These are phyloP conservation scores for Helotiales sp. DNA, from an alignment of 2,329 filamentous ascomycete genomes.

Conservation along the genomic window DNA sequence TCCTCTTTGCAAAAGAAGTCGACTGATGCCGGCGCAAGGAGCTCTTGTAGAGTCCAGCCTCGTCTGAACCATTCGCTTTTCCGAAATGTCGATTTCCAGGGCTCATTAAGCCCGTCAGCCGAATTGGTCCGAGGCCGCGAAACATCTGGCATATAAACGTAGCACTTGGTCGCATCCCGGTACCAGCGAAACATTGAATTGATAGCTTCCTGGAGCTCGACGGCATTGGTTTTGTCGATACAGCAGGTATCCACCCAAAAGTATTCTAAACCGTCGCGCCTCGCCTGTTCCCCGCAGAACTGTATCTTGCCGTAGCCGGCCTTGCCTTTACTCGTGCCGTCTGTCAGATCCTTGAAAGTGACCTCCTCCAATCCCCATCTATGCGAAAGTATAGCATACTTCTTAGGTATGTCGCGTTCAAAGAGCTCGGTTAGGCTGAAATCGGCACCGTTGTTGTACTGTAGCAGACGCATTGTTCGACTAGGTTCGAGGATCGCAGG, in stretches of 20 bases:
- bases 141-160: slow-evolving; percentile 1
- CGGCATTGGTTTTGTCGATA: too few relatives aligned
- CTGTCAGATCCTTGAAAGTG: slow-evolving; percentile 16
- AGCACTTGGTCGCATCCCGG: not conserved
- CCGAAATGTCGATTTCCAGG: not conserved
- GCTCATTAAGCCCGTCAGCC: not conserved
- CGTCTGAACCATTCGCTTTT: slow-evolving; percentile 3
- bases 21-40: slow-evolving; percentile 1
- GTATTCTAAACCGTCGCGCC: too few relatives aligned
- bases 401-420: slow-evolving; percentile 14
- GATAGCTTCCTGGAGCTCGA: too few relatives aligned
- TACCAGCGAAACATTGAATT: too few relatives aligned
- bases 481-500: slow-evolving; percentile 10
- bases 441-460: slow-evolving; percentile 9
- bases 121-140: not conserved
- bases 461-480: too few relatives aligned
- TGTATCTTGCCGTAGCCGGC: too few relatives aligned
- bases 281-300: too few relatives aligned
- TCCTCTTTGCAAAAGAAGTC: slow-evolving; percentile 21
- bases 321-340: slow-evolving; percentile 7
- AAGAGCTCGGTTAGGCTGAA: slow-evolving; percentile 19
- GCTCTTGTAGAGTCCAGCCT: slow-evolving; percentile 22
- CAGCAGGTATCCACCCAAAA: too few relatives aligned
- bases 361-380: slow-evolving; percentile 24
- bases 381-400: slow-evolving; percentile 29